Evolutionary conservation across 495 filamentous ascomycete genomes (phyloP), one percentile per base, ranked within the genome.

Genomic region (Podospora comata): DNA sequence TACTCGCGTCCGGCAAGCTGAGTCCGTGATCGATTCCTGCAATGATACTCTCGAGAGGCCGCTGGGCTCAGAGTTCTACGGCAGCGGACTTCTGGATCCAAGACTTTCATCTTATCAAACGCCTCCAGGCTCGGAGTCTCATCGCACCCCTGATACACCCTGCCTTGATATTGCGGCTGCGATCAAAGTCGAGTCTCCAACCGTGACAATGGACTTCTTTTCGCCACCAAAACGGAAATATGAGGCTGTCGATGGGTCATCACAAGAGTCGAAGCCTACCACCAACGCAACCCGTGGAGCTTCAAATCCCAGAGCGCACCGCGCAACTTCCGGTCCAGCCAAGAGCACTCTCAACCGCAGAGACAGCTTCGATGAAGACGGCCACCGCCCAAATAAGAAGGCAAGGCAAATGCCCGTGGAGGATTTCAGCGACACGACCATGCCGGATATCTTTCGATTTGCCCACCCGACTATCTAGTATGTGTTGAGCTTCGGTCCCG

Each of bases 391-490:
- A 1, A 65, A 56, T 27, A 76, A 76, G 60, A 75, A 67, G 67
- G 27, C 61, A 9, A 76, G 64, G 60, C 56, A 55, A 55, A 70
- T 20, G 20, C 28, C 67, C 7, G 64, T 44, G 7, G 76, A 74
- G 44, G 66, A 70, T 44, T 78, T 78, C 57, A 72, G 64, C 48
- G 76, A 78, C 65, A 73, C 65, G 18, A 73, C 58, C 65, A 77
- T 78, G 76, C 76, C 76, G 3, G 73, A 75, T 44, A 75, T 77
- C 32, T 78, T 78, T 62, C 73, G 73, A 3, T 68, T 65, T 60
- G 72, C 74, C 16, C 75, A 78, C 63, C 76, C 76, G 2, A 54
- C 66, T 16, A 75, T 77, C 55, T 78, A 78, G 73, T 74, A 71
- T 62, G 74, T 74, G 15, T 53, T 16, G 16, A 62, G n/a, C 39